Percentiles rank a stretch among this genome's conserved stretches.
Evolutionary conservation across 257 asterid species (phyloP).

Genomic region (Gentiana macrophylla): DNA sequence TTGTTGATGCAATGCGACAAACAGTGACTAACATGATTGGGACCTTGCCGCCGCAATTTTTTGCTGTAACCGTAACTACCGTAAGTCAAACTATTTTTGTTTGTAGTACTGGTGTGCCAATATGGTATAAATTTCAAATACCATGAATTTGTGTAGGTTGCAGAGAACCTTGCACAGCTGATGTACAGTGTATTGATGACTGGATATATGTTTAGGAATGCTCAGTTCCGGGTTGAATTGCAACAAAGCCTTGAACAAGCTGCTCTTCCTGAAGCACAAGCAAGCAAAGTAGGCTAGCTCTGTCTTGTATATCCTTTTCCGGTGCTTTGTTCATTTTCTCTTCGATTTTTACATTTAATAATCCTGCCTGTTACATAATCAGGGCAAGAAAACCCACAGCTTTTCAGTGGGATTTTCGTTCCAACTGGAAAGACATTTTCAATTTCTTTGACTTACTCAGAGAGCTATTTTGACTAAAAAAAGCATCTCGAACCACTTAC

Average conservation of each 20-base stretch:
- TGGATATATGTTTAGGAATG: constrained; percentile 95
- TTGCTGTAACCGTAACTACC: constrained; percentile 79
- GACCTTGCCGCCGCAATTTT: constrained; percentile 90
- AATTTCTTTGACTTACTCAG: no score
- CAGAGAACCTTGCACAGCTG: constrained; percentile 95
- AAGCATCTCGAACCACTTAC: no score
- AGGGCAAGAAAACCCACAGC: no score
- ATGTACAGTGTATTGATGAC: constrained; percentile 99
- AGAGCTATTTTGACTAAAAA: no score
- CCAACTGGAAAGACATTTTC: no score
- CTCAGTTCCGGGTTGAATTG: constrained; percentile 80
- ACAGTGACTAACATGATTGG: constrained; percentile 97
- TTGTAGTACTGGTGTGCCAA: background rate
- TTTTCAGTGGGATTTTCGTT: no score
- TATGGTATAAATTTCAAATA: background rate
- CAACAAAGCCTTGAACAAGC: constrained; percentile 92
- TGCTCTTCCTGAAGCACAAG: constrained; percentile 91
- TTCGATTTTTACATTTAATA: no score
- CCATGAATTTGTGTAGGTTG: constrained; percentile 45
- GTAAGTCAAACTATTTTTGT: constrained; percentile 31
- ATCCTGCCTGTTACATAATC: no score
- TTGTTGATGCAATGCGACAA: constrained; percentile 98
- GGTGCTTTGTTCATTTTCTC: background rate
- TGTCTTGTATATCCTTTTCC: background rate
- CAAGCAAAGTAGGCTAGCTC: constrained; percentile 31